phyloP scores from a whole-genome alignment of 495 filamentous ascomycete species.

The Penicillium riverlandense region DNA sequence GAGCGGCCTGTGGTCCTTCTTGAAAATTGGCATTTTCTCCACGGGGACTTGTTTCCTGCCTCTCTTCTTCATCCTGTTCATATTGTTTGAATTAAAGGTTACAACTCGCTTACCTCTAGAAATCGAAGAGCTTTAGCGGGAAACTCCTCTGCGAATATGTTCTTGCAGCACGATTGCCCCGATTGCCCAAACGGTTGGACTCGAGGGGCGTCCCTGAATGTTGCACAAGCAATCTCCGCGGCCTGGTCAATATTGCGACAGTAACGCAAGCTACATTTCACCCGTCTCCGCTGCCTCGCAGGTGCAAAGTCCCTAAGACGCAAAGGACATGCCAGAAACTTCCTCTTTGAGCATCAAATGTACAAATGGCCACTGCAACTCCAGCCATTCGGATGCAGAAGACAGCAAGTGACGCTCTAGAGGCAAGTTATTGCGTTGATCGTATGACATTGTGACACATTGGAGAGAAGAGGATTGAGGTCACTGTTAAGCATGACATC shows the following conservation, averaged over 20 bases:
- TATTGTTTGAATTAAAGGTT: not conserved
- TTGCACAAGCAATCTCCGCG: slow-evolving; percentile 10
- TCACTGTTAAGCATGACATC: too few relatives aligned
- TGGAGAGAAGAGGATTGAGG: too few relatives aligned
- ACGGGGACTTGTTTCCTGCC: not conserved
- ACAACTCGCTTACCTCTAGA: too few relatives aligned
- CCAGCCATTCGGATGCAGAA: too few relatives aligned
- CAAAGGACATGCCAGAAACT: not conserved
- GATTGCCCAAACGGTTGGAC: not conserved
- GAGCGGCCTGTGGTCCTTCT: not conserved
- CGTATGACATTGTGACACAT: not conserved
- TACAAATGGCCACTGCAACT: too few relatives aligned
- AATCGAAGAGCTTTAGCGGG: too few relatives aligned
- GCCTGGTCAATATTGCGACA: slow-evolving; percentile 16
- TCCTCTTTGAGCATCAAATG: not conserved
- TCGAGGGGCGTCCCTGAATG: slow-evolving; percentile 4
- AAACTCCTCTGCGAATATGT: too few relatives aligned
- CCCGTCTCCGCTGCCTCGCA: not conserved
- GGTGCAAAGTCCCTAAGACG: too few relatives aligned
- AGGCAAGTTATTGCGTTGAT: not conserved
- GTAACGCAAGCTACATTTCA: slow-evolving; percentile 7
- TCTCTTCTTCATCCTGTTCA: slow-evolving; percentile 2
- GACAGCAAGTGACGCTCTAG: not conserved
- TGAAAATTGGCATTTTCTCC: not conserved
- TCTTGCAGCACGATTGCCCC: too few relatives aligned